Evolutionary conservation across 2,329 filamentous ascomycete species (phyloP), one percentile per base, ranked within the genome.

Genomic region (Microsporum audouinii): DNA sequence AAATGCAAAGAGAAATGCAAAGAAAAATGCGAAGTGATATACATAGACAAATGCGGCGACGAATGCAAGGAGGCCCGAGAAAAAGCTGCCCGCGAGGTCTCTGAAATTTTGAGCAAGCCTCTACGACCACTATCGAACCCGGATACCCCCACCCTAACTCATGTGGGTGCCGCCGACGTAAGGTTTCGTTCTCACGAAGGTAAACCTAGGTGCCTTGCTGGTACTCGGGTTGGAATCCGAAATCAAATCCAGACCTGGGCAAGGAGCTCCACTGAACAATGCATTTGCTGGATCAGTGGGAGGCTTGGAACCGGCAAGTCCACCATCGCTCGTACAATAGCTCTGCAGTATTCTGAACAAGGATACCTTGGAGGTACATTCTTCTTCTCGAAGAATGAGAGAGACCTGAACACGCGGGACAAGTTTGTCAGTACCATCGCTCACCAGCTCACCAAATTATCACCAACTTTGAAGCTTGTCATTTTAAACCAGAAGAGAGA

Each of bases 271-370:
- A 36, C 14, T 31, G 29, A n/a, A 23, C 31, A 57, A 6, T 31
- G 53, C 12, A 68, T 71, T 14, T 71, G 65, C 59, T 71, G 68
- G 68, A 53, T 71, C 23, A 66, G 61, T 58, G 70, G 69, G 17
- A 65, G 67, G 62, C 66, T 69, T 27, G 70, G 70, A 3, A 69
- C 67, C 3, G 69, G 69, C 2, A 71, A 71, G 61, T 70, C 67
- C 8, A 70, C 67, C 5, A 68, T 70, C 23, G 8, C 53, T 39
- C 53, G 53, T 31, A 57, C 33, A 5, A 36, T 27, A 14, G 53
- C 53, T 17, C 17, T 14, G 4, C 5, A 41, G 7, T 57, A 34
- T 17, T 57, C n/a, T n/a, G 12, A 39, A 31, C 5, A 34, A 7
- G 53, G 33, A 17, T n/a, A 41, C 3, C 53, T 57, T 31, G 53